Evolutionary conservation across 345 rosid genomes (phyloP).

Genomic region (Pistacia atlantica): DNA sequence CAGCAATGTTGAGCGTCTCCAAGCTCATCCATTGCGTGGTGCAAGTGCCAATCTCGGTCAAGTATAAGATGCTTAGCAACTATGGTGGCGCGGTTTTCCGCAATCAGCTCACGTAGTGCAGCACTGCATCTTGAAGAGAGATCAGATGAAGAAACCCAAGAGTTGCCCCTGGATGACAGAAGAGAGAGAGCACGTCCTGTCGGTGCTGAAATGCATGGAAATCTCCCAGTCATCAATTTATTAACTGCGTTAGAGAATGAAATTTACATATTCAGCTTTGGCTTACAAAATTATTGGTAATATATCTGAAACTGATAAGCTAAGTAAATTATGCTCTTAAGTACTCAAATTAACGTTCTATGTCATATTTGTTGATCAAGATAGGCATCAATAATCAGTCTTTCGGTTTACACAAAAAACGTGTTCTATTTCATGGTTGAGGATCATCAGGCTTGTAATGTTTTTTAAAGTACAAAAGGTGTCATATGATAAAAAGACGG

Average conservation of each 20-base stretch:
- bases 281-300: too few relatives aligned
- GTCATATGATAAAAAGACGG: too few relatives aligned
- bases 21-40: slow-evolving; percentile 13
- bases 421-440: too few relatives aligned
- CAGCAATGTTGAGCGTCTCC: slow-evolving; percentile 18
- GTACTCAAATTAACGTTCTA: too few relatives aligned
- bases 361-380: too few relatives aligned
- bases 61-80: slow-evolving; percentile 39
- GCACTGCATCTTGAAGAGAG: slow-evolving; percentile 54
- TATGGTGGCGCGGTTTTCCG: slow-evolving; percentile 47
- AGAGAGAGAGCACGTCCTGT: slow-evolving; percentile 68
- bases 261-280: neutral
- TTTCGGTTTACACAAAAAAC: too few relatives aligned
- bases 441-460: neutral
- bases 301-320: too few relatives aligned
- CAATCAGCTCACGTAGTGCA: slow-evolving; percentile 51
- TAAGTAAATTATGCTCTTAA: too few relatives aligned
- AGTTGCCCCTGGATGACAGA: slow-evolving; percentile 53
- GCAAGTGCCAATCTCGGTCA: slow-evolving; percentile 28
- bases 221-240: slow-evolving; percentile 27
- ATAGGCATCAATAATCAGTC: too few relatives aligned
- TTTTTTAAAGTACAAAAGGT: too few relatives aligned
- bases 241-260: slow-evolving; percentile 12
- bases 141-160: slow-evolving; percentile 46
- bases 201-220: slow-evolving; percentile 22